phyloP scores from a whole-genome alignment of 1,284 basidiomycete species.

The Apiotrichum porosum region DNA sequence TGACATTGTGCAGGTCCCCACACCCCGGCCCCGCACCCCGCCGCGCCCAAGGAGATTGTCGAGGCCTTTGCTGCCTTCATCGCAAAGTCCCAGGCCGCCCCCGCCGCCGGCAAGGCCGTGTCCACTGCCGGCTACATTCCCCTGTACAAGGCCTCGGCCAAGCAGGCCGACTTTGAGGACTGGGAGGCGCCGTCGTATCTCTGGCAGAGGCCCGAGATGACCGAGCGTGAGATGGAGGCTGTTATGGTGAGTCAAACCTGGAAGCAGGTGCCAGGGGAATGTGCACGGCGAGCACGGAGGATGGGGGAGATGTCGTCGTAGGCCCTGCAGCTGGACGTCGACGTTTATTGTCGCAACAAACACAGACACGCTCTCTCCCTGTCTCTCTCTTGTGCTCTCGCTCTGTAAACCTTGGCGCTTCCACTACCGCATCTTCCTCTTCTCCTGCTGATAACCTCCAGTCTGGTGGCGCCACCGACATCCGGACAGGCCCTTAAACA shows the following conservation, averaged over 20 bases:
- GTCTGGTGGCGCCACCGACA: conserved; percentile 64
- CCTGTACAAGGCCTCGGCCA: conserved; percentile 25
- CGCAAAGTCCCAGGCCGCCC: conserved; percentile 48
- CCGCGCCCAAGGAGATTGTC: conserved; percentile 65
- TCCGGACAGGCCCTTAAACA: conserved; percentile 28
- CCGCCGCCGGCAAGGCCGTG: conserved; percentile 5
- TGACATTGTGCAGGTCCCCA: conserved; percentile 53
- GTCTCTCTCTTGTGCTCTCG: no score
- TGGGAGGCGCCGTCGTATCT: conserved; percentile 69
- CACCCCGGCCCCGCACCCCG: conserved; percentile 66
- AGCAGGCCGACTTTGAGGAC: conserved; percentile 55
- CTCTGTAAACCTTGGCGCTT: no score
- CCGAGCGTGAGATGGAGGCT: conserved; percentile 70
- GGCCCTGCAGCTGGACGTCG: neutral
- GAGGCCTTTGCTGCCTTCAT: conserved; percentile 60
- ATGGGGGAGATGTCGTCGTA: neutral
- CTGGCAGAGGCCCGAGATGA: conserved; percentile 61
- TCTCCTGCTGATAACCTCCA: conserved; percentile 40
- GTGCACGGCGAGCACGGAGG: neutral
- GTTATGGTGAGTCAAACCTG: conserved; percentile 59
- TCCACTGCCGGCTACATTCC: conserved; percentile 19
- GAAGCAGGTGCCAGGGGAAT: no score
- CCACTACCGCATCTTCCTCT: no score
- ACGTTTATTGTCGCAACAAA: no score
- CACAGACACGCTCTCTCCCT: neutral